Evolutionary conservation across 495 filamentous ascomycete genomes (phyloP), one percentile per base, ranked within the genome.

Genomic region (Penicillium crystallinum): DNA sequence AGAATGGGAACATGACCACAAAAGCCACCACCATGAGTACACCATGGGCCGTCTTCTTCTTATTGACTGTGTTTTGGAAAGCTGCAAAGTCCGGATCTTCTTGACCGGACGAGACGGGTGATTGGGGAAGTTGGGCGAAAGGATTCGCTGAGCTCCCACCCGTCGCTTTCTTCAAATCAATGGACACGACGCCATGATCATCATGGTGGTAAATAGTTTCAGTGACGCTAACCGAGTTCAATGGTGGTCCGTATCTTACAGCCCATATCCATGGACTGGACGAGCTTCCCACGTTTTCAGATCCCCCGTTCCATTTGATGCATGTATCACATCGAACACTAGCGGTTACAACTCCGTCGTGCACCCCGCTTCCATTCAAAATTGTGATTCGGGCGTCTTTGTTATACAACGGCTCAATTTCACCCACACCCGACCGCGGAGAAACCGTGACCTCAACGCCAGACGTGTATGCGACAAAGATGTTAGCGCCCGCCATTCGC

Each of bases 401-500:
- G 65, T 86, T 77, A 56, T 73, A 73, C 17, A 63, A 17, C 0
- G 87, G 87, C 62, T 77, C 60, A 15, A 68, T 49, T 54, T 88
- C 72, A 4, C 77, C 78, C 12, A 59, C 65, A 15, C 80, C 81
- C 19, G 65, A 62, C n/a, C 87, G 78, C 2, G 83, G 77, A 17
- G 85, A 88, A 40, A 88, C 52, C 0, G 87, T 90, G 57, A 88
- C 73, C n/a, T 64, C 67, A 55, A 86, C 81, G 11, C 57, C 58
- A 4, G 81, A 79, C 15, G 79, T 65, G 64, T 88, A 89, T 54
- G 87, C 77, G 27, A 90, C 62, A 55, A 89, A 89, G 29, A 91
- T 86, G 55, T 81, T 82, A 14, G 87, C 69, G 14, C 77, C 81
- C 1, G 63, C 57, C 87, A 90, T 90, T 25, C 57, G 55, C 0